These are phyloP conservation scores for Penicillium steckii DNA, from an alignment of 495 filamentous ascomycete species.

Conservation along the genomic window DNA sequence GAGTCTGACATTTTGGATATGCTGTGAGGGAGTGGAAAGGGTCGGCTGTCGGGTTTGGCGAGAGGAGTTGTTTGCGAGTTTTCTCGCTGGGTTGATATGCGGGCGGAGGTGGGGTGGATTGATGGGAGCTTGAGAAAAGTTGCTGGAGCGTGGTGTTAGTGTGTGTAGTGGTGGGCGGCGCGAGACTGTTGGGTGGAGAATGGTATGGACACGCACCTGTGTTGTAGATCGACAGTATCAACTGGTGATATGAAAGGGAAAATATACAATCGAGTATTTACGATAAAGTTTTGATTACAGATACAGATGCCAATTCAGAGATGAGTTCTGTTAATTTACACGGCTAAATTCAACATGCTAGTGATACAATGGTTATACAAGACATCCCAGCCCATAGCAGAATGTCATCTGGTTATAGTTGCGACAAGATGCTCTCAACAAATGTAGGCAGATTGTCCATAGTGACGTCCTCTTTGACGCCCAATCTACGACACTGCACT, in stretches of 20 bases:
- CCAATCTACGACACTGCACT: constrained; percentile 71
- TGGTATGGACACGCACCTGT: constrained; percentile 4
- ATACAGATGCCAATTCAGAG: neutral
- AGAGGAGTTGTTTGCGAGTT: neutral
- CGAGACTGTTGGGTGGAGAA: neutral
- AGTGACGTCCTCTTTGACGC: constrained; percentile 45
- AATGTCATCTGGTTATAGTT: constrained; percentile 28
- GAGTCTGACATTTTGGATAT: constrained; percentile 17
- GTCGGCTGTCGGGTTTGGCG: neutral
- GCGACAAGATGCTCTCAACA: constrained; percentile 40
- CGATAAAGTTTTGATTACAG: neutral
- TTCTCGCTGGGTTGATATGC: constrained; percentile 11
- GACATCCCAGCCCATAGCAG: neutral
- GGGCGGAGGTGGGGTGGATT: constrained; percentile 21
- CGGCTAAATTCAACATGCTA: neutral
- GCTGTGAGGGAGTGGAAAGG: constrained; percentile 23
- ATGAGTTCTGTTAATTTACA: neutral
- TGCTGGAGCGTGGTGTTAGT: constrained; percentile 11
- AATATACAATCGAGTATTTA: too few species aligned
- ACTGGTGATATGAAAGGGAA: too few species aligned
- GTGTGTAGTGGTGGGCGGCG: constrained; percentile 1
- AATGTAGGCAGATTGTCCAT: constrained; percentile 35
- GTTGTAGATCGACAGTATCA: too few species aligned
- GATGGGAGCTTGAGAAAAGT: constrained; percentile 18
- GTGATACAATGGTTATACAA: constrained; percentile 1